phyloP scores from a whole-genome alignment of 768 basidiomycete species.

The Leccinellum rugosiceps region DNA sequence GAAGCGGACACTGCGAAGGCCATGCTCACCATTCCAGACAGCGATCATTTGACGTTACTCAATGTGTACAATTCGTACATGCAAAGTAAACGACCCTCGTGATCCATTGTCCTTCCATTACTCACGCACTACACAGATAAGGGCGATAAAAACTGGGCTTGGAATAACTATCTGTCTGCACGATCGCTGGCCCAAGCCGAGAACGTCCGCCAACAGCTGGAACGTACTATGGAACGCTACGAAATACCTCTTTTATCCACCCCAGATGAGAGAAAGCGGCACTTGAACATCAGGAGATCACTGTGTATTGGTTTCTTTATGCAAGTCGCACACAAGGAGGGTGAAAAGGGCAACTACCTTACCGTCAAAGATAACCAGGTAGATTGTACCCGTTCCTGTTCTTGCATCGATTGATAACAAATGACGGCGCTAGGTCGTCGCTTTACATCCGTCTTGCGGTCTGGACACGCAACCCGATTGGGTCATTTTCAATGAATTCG shows the following conservation, averaged over 20 bases:
- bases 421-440: conserved; percentile 12
- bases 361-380: conserved; percentile 97
- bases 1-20: conserved; percentile 95
- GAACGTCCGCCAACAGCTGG: conserved; percentile 86
- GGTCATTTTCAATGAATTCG: conserved; percentile 94
- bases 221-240: conserved; percentile 87
- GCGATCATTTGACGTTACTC: conserved; percentile 93
- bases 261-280: conserved; percentile 67
- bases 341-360: conserved; percentile 81
- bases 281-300: conserved; percentile 72
- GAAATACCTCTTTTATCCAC: conserved; percentile 75
- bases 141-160: conserved; percentile 84
- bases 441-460: conserved; percentile 78
- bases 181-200: conserved; percentile 88
- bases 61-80: conserved; percentile 95
- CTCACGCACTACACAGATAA: conserved; percentile 44
- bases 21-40: conserved; percentile 82
- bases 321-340: conserved; percentile 95
- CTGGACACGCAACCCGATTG: conserved; percentile 86
- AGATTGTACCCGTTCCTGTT: conserved; percentile 14
- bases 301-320: conserved; percentile 95
- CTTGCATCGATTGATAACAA: neutral
- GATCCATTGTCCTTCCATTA: neutral
- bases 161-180: conserved; percentile 82
- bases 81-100: conserved; percentile 51